Percentiles rank a stretch among this genome's conserved stretches.
These are phyloP conservation scores for Aspergillus fijiensis DNA, from an alignment of 2,329 filamentous ascomycete genomes.

Conservation along the genomic window DNA sequence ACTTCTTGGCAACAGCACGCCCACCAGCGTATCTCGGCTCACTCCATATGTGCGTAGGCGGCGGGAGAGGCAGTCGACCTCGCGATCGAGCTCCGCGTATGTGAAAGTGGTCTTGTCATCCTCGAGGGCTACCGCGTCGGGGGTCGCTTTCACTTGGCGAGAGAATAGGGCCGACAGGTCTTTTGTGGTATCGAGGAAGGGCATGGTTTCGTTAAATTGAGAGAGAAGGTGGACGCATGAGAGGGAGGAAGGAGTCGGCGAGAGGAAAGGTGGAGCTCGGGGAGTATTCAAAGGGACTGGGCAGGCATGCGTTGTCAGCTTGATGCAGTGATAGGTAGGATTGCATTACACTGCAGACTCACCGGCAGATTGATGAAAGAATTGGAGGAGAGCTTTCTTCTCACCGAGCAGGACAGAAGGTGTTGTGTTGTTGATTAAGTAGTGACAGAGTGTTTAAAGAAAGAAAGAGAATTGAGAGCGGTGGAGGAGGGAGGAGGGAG, in stretches of 20 bases:
- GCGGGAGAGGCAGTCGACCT: constrained; percentile 64
- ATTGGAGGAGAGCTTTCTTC: neutral
- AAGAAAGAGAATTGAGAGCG: too few species aligned
- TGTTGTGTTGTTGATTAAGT: neutral
- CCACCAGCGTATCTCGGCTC: constrained; percentile 70
- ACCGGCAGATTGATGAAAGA: neutral
- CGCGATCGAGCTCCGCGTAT: constrained; percentile 69
- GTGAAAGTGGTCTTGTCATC: constrained; percentile 67
- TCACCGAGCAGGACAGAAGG: too few species aligned
- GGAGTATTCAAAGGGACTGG: neutral
- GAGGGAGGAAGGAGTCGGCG: neutral
- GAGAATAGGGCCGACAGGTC: constrained; percentile 71
- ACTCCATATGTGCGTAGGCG: constrained; percentile 68
- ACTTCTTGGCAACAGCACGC: constrained; percentile 71
- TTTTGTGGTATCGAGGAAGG: constrained; percentile 67
- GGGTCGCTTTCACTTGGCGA: constrained; percentile 66
- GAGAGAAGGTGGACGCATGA: neutral
- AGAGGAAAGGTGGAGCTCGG: neutral
- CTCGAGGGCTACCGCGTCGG: constrained; percentile 69
- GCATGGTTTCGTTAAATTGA: constrained; percentile 46
- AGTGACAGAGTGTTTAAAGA: neutral
- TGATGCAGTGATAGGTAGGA: neutral
- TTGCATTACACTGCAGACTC: neutral
- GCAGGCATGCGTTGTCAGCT: constrained; percentile 2
- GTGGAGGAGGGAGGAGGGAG: too few species aligned